Conservation (phyloP, 495 filamentous ascomycete genomes). For the Emericellopsis terricola region DNA sequence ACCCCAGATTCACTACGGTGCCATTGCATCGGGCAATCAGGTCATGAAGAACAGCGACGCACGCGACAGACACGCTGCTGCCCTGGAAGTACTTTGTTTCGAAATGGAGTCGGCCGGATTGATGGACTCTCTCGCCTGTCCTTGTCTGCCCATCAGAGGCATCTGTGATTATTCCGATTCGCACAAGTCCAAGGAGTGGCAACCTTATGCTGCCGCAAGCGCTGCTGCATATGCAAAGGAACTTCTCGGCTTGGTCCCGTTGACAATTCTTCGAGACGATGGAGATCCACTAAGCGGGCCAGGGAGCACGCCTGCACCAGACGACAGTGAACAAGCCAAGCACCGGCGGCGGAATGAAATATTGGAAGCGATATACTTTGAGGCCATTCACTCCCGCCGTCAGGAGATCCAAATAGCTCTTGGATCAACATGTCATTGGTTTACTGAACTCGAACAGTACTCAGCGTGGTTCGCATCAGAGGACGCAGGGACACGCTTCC, state of each 20-base stretch:
- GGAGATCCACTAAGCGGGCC: no score
- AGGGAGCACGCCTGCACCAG: no score
- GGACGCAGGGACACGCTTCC: conserved; percentile 26
- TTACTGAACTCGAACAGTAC: conserved; percentile 12
- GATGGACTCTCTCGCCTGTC: conserved; percentile 12
- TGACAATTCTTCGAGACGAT: no score
- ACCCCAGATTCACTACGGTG: conserved; percentile 1
- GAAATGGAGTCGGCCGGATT: conserved; percentile 32
- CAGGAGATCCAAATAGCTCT: conserved; percentile 11
- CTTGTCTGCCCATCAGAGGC: conserved; percentile 17
- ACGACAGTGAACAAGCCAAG: not conserved
- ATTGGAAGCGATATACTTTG: conserved; percentile 14
- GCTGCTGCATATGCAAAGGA: conserved; percentile 16
- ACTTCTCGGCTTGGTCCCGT: conserved; percentile 5
- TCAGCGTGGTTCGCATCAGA: conserved; percentile 16
- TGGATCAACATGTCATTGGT: conserved; percentile 16
- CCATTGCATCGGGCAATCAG: conserved; percentile 19
- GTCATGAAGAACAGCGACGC: conserved; percentile 14
- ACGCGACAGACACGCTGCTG: conserved; percentile 11
- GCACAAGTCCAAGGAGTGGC: conserved; percentile 20
- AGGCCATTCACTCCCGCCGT: conserved; percentile 12
- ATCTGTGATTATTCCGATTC: no score
- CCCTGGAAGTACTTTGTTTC: conserved; percentile 13
- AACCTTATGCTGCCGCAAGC: conserved; percentile 13
- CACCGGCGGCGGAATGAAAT: conserved; percentile 1